Evolutionary conservation across 306 rosid genomes (phyloP).

Genomic region (Cucurbita pepo): DNA sequence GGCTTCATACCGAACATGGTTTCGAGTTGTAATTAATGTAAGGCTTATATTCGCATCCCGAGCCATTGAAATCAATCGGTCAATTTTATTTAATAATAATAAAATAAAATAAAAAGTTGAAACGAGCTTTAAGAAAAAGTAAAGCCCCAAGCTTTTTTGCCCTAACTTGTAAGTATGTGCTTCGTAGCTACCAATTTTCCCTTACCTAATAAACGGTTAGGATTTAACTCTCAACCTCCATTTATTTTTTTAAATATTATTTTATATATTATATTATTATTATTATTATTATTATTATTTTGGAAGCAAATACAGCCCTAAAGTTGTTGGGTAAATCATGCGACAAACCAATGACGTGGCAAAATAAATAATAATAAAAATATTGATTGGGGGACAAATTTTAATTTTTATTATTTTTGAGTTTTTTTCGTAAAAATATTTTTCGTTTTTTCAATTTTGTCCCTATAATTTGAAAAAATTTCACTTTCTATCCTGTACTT

Average conservation of each 20-base stretch:
- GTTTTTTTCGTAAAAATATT: background rate
- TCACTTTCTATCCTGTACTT: too few relatives aligned
- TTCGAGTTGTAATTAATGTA: too few relatives aligned
- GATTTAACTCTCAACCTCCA: slow-evolving; percentile 3
- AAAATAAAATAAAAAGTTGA: background rate
- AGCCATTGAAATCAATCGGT: too few relatives aligned
- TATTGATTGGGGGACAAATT: background rate
- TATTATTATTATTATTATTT: background rate
- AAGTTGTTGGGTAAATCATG: background rate
- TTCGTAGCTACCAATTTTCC: slow-evolving; percentile 1
- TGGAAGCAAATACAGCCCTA: background rate
- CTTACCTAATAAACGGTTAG: slow-evolving; percentile 15
- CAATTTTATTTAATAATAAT: too few relatives aligned
- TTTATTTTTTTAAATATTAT: background rate
- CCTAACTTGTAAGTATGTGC: background rate
- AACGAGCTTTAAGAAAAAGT: background rate
- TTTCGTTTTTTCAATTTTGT: background rate
- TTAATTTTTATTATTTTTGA: background rate
- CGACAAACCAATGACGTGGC: background rate
- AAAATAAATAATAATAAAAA: background rate
- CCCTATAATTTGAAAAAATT: too few relatives aligned
- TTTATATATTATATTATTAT: background rate
- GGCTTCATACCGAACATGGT: too few relatives aligned
- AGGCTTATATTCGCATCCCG: background rate
- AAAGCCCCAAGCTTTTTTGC: background rate